phyloP scores from a whole-genome alignment of 2,329 filamentous ascomycete genomes.

The Chaetomiaceae sp. region DNA sequence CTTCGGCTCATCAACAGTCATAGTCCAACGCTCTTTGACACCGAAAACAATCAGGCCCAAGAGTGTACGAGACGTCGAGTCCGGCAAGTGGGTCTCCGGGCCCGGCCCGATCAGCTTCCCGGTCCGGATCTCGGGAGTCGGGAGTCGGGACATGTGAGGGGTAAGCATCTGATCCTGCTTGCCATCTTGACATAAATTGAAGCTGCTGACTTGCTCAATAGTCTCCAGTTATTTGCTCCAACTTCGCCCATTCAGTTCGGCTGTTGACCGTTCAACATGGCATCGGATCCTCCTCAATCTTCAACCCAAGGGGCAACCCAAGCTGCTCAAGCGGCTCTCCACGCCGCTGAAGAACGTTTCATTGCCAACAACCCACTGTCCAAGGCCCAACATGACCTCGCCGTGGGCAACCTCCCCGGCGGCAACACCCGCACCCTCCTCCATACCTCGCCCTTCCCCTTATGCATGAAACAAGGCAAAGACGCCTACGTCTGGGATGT shows the following conservation, averaged over 20 bases:
- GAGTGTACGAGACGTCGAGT: not conserved
- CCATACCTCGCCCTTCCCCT: conserved; percentile 36
- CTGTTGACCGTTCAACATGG: not conserved
- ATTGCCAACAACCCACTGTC: conserved; percentile 36
- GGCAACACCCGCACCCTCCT: conserved; percentile 45
- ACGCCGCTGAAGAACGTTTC: conserved; percentile 34
- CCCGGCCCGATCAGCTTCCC: not conserved
- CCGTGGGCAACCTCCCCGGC: conserved; percentile 38
- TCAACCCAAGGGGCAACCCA: not conserved
- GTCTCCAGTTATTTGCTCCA: too few relatives aligned
- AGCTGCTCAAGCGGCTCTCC: conserved; percentile 29
- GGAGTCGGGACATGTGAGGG: not conserved
- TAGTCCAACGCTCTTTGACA: too few relatives aligned
- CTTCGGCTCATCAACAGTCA: too few relatives aligned
- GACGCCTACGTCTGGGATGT: conserved; percentile 31
- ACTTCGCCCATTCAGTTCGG: too few relatives aligned
- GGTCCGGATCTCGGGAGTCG: not conserved
- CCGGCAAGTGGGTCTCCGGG: conserved; percentile 1
- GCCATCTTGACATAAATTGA: not conserved
- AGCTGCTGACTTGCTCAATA: not conserved
- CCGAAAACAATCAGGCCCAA: not conserved
- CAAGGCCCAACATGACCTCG: conserved; percentile 35
- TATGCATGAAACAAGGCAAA: conserved; percentile 30
- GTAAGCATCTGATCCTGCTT: not conserved
- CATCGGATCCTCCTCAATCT: not conserved